A percentile compares a stretch with the other conserved stretches of the same genome.
Conservation (phyloP, 805 yeast genomes). For the Candida stauntonica region DNA sequence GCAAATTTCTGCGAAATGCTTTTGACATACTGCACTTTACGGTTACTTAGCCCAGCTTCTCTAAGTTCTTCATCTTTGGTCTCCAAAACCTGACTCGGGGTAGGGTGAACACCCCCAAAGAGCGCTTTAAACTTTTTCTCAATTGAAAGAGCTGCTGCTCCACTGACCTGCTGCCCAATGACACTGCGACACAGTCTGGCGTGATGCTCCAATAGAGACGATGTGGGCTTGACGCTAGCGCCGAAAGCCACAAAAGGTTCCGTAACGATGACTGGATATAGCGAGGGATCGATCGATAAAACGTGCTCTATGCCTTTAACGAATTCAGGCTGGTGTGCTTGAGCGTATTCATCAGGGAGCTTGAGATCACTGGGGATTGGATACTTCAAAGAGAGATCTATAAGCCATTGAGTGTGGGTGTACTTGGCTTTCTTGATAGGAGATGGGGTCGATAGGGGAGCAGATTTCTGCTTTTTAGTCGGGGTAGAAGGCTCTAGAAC, state of each 20-base stretch:
- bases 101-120: constrained; percentile 31
- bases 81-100: constrained; percentile 43
- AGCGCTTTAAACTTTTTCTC: constrained; percentile 39
- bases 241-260: constrained; percentile 29
- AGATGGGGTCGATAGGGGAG: too few species aligned
- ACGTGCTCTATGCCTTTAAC: constrained; percentile 32
- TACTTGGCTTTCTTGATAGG: constrained; percentile 11
- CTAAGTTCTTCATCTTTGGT: constrained; percentile 46
- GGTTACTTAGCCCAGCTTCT: constrained; percentile 56
- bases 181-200: constrained; percentile 43
- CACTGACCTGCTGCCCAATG: constrained; percentile 73
- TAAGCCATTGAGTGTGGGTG: constrained; percentile 14
- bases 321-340: constrained; percentile 31
- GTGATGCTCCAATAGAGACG: constrained; percentile 33
- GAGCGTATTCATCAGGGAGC: constrained; percentile 24
- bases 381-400: constrained; percentile 8
- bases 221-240: constrained; percentile 10
- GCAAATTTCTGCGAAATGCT: constrained; percentile 49
- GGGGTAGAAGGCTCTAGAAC: too few species aligned
- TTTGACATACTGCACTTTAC: constrained; percentile 61
- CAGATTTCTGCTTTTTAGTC: too few species aligned
- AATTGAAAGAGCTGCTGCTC: constrained; percentile 73
- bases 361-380: constrained; percentile 14
- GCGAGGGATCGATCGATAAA: constrained; percentile 34
- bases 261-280: constrained; percentile 26